A percentile compares a stretch with the other conserved stretches of the same genome.
phyloP scores from a whole-genome alignment of 192 early-diverging fungal genomes.

The Coemansia sp. region DNA sequence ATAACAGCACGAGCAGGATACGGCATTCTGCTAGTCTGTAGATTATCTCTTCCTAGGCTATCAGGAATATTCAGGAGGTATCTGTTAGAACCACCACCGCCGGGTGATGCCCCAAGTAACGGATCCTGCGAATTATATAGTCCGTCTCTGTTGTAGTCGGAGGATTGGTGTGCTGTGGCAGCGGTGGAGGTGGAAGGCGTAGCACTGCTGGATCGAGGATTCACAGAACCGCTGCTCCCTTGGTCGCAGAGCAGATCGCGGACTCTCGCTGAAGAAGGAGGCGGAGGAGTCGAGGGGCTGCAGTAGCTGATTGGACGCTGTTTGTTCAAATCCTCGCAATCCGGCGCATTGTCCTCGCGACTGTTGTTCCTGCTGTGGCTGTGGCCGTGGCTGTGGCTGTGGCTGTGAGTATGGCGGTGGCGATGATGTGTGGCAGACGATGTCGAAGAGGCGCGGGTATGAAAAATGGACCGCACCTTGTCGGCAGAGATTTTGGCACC shows the following conservation, averaged over 20 bases:
- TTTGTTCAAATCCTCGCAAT: neutral
- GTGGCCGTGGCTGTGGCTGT: neutral
- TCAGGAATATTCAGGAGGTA: too few relatives aligned
- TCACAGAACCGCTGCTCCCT: neutral
- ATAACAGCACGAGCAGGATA: neutral
- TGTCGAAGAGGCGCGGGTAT: slow-evolving; percentile 18
- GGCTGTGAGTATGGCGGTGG: neutral
- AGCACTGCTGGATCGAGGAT: neutral
- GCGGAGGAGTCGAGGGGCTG: slow-evolving; percentile 8
- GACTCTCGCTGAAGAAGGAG: neutral
- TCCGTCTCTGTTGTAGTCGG: too few relatives aligned
- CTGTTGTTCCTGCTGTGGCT: neutral
- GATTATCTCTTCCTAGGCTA: too few relatives aligned
- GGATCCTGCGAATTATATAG: too few relatives aligned
- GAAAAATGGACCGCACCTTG: slow-evolving; percentile 47
- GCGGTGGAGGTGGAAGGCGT: neutral
- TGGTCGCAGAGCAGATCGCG: neutral
- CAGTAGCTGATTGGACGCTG: neutral
- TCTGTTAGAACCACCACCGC: too few relatives aligned
- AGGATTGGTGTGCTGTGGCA: too few relatives aligned
- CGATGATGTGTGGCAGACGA: neutral
- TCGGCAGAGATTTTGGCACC: slow-evolving; percentile 15
- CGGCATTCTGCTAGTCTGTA: neutral
- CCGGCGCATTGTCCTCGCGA: neutral
- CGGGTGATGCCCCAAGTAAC: too few relatives aligned